A percentile compares a stretch with the other conserved stretches of the same genome.
These are phyloP conservation scores for Rhizophlyctis rosea DNA, from an alignment of 192 early-diverging fungal genomes.

Conservation along the genomic window DNA sequence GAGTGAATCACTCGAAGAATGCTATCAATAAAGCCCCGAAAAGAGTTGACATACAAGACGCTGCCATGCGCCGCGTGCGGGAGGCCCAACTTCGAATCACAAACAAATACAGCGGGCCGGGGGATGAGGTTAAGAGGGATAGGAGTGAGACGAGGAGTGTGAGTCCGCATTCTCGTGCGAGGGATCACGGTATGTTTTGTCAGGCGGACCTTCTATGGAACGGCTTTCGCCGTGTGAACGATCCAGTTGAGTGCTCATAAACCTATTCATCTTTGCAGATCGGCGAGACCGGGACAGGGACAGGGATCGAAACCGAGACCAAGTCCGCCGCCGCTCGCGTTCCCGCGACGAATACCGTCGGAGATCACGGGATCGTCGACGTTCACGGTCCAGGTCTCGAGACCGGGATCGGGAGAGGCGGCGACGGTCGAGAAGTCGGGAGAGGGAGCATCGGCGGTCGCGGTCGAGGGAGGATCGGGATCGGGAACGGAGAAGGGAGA, in stretches of 20 bases:
- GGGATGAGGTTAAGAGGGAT: slow-evolving; percentile 5
- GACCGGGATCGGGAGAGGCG: not conserved
- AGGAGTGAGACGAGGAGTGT: not conserved
- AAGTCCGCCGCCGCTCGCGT: slow-evolving; percentile 18
- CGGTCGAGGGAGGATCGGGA: slow-evolving; percentile 7
- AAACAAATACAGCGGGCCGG: slow-evolving; percentile 28
- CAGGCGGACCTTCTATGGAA: slow-evolving; percentile 12
- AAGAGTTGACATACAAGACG: slow-evolving; percentile 38
- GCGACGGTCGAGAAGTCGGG: not conserved
- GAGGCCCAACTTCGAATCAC: slow-evolving; percentile 51
- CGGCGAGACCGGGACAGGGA: not conserved
- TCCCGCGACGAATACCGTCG: slow-evolving; percentile 21
- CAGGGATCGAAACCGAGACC: slow-evolving; percentile 19
- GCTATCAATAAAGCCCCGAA: slow-evolving; percentile 66
- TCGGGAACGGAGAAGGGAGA: not conserved
- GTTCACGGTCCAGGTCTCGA: slow-evolving; percentile 15
- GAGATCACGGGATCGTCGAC: slow-evolving; percentile 25
- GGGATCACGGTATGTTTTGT: not conserved
- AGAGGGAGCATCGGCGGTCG: not conserved
- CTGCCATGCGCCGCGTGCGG: slow-evolving; percentile 47
- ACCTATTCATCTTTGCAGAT: slow-evolving; percentile 16
- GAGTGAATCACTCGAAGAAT: slow-evolving; percentile 74
- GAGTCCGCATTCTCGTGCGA: slow-evolving; percentile 3
- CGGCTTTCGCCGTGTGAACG: slow-evolving; percentile 10
- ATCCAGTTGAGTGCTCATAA: not conserved